These are phyloP conservation scores for Yarrowia hollandica DNA, from an alignment of 805 yeast species.

Conservation along the genomic window DNA sequence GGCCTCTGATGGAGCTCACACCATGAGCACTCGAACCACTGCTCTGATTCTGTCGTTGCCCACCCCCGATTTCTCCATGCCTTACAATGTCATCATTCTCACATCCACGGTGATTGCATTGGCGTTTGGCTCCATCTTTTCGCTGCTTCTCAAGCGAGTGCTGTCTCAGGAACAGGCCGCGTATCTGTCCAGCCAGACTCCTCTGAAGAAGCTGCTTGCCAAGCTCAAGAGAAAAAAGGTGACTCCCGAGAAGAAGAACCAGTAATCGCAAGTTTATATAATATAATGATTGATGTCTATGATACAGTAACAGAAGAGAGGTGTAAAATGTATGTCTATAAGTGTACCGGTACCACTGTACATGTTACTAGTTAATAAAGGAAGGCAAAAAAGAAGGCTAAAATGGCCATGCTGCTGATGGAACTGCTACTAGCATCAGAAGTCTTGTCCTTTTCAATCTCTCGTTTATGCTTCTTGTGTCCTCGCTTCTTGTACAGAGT, in stretches of 20 bases:
- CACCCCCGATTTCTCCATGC: slow-evolving; percentile 98
- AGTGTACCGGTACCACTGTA: too few species aligned
- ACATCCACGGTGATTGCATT: slow-evolving; percentile 93
- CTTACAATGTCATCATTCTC: slow-evolving; percentile 91
- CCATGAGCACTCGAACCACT: slow-evolving; percentile 60
- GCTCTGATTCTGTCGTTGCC: slow-evolving; percentile 85
- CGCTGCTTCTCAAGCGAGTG: slow-evolving; percentile 69
- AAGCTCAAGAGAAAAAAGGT: slow-evolving; percentile 18
- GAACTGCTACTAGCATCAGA: not conserved
- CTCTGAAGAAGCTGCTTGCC: slow-evolving; percentile 21
- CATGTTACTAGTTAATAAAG: not conserved
- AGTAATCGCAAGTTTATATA: not conserved
- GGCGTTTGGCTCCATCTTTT: slow-evolving; percentile 83
- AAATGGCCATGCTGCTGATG: not conserved
- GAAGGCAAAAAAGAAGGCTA: not conserved
- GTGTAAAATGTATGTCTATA: not conserved
- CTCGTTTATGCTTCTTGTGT: not conserved
- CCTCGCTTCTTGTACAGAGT: slow-evolving; percentile 36
- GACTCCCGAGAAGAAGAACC: slow-evolving; percentile 25
- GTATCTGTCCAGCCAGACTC: slow-evolving; percentile 20
- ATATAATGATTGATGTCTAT: slow-evolving; percentile 13
- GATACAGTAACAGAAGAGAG: not conserved
- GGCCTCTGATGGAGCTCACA: slow-evolving; percentile 33
- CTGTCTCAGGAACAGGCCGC: slow-evolving; percentile 66
- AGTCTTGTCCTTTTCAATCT: not conserved